Base-by-base conservation (phyloP, 2,329 filamentous ascomycete species). In the Cytospora piceicola region DNA sequence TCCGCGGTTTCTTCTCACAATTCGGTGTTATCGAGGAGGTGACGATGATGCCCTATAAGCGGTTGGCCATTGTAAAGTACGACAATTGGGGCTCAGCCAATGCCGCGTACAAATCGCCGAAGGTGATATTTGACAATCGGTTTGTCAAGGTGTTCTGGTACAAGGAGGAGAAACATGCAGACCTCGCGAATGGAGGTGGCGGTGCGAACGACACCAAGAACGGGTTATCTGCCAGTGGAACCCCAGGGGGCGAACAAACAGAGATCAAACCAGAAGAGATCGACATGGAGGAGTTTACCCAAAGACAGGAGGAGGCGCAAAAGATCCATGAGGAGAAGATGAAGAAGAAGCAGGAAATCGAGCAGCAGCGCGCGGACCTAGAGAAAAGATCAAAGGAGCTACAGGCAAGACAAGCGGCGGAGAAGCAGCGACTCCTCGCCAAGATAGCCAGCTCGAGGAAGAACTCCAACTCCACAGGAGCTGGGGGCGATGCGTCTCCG, bases 91-190 rank as follows among this genome's bases (percentile, higher is more conserved):
- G 82, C 8, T 78, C 86, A 17, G 92, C 92, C 17, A 85, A 88
- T 66, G 84, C 85, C 20, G 92, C 92, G 2, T 93, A 92, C 74
- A 83, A 84, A 56, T 93, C 90, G 11, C 91, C 92, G 0, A 93
- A 93, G 73, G 89, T 88, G 56, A 89, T 95, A 54, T 95, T 94
- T 73, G 90, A 94, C 72, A 95, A 94, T 71, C 83, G 92, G 14
- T 95, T 95, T 71, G 92, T 95, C 58, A 94, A 93, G 72, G 89
- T 94, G 0, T 93, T 90, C 72, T 94, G 91, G 91, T 84, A 87
- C 73, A 89, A 87, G 70, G 83, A 85, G 7, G 82, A 83, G 30
- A 76, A 77, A 20, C 78, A 81, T 52, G 72, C 72, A 3, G 67
- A 60, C 0, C 36, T 76, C 15, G 73, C 75, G 2, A 68, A 73